Evolutionary conservation across 1,284 basidiomycete species (phyloP).

Genomic region (Tylopilus sp.): DNA sequence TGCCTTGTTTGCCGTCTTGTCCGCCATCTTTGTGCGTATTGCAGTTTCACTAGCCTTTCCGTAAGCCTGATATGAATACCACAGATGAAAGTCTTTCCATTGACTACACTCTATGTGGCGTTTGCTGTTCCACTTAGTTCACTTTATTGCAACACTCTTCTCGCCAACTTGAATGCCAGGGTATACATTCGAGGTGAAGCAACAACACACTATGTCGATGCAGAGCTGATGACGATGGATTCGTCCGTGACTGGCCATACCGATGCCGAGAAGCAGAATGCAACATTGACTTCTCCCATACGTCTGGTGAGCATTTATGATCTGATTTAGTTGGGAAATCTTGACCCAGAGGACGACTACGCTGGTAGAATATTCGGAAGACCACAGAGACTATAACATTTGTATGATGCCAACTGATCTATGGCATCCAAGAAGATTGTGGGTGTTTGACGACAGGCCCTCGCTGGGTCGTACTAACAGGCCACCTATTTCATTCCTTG

Average conservation of each 20-base stretch:
- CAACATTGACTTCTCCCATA: not conserved
- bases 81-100: not conserved
- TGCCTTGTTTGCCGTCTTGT: constrained; percentile 8
- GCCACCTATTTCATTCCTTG: no score
- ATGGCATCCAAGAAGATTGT: no score
- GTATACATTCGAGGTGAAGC: constrained; percentile 2
- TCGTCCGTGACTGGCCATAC: not conserved
- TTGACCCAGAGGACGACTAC: no score
- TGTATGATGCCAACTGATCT: no score
- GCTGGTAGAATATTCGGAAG: not conserved
- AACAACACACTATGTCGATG: not conserved
- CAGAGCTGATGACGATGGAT: not conserved
- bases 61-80: not conserved
- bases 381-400: no score
- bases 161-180: constrained; percentile 19
- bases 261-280: not conserved
- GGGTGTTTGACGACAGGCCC: no score
- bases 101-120: not conserved
- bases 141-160: constrained; percentile 15
- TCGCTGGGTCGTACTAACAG: no score
- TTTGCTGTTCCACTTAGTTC: constrained; percentile 4
- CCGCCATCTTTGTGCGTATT: constrained; percentile 10
- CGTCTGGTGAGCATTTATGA: constrained; percentile 1
- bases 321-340: no score
- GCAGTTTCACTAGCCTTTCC: not conserved